phyloP scores from a whole-genome alignment of 23 red algal genomes.

The Gracilaria caudata region DNA sequence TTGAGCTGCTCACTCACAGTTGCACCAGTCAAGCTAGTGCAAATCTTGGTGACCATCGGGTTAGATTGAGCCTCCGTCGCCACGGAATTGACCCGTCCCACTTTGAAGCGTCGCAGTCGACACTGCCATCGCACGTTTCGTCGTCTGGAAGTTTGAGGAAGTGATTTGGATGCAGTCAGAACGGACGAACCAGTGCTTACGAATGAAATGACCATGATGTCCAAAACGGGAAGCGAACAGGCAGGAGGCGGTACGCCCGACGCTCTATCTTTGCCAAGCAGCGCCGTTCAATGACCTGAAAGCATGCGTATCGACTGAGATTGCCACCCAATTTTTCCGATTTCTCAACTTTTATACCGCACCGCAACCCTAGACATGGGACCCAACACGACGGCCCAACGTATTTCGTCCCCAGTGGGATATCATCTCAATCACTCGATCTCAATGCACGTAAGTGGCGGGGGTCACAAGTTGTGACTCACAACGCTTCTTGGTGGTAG shows the following conservation, averaged over 20 bases:
- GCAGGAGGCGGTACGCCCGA: no score
- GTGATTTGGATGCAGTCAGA: not conserved
- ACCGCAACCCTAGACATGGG: no score
- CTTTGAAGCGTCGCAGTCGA: not conserved
- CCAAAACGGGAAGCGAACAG: not conserved
- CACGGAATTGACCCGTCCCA: not conserved
- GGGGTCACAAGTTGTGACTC: no score
- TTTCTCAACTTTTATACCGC: no score
- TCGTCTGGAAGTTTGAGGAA: not conserved
- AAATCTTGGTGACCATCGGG: constrained; percentile 4
- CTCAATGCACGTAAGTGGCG: no score
- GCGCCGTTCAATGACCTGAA: not conserved
- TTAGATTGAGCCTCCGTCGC: not conserved
- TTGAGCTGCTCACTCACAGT: constrained; percentile 27
- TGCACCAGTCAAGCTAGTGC: constrained; percentile 51
- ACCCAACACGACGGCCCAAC: not conserved
- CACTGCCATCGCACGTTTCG: not conserved
- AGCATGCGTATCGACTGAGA: no score
- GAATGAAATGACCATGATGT: not conserved
- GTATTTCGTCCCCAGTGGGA: no score
- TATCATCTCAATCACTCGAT: no score
- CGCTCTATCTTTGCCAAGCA: no score
- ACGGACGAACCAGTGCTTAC: not conserved
- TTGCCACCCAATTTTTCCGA: no score
- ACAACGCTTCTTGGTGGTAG: no score